Evolutionary conservation across 345 rosid genomes (phyloP), one percentile per base, ranked within the genome.

Genomic region (Zanthoxylum bungeanum): DNA sequence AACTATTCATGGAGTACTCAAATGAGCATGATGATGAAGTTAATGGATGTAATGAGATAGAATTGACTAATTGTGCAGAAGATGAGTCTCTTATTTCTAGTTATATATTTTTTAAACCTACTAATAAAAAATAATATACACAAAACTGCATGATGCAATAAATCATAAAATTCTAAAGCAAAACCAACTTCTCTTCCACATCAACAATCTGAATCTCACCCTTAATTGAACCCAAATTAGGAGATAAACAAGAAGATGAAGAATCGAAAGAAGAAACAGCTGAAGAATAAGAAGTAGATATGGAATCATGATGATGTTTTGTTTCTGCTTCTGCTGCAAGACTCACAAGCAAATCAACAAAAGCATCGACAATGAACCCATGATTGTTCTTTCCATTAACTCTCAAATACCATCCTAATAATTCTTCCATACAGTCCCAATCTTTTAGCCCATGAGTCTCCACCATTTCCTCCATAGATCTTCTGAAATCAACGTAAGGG

Each of bases 391-490:
- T 88, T 51, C 86, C 91, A 42, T 95, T 95, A 5, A 82, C 87
- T 77, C 79, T 86, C 77, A 95, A 81, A 78, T 90, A 95, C 96
- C 93, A 89, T 0, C 85, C 84, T 64, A 95, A 71, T 80, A 95
- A 62, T 77, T 92, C 89, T 75, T 92, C 96, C 50, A 95, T 79
- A 28, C 86, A 66, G 6, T 76, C 90, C 98, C 98, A 89, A 19
- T 90, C 96, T 69, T 88, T 83, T 71, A 91, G 56, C 44, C 85
- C 85, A 66, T 87, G 84, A 30, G 82, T 76, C 76, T 85, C 84
- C 73, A 91, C 98, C 93, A 95, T 95, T 74, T 91, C 90, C 81
- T 91, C 97, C 98, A 95, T 95, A 0, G 97, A 91, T n/a, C 80
- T 77, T 75, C 85, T 83, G 77, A 95, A 95, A 66, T 95, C 99